Conservation (phyloP, 169 alveolate species). For the Prorocentrum cordatum region DNA sequence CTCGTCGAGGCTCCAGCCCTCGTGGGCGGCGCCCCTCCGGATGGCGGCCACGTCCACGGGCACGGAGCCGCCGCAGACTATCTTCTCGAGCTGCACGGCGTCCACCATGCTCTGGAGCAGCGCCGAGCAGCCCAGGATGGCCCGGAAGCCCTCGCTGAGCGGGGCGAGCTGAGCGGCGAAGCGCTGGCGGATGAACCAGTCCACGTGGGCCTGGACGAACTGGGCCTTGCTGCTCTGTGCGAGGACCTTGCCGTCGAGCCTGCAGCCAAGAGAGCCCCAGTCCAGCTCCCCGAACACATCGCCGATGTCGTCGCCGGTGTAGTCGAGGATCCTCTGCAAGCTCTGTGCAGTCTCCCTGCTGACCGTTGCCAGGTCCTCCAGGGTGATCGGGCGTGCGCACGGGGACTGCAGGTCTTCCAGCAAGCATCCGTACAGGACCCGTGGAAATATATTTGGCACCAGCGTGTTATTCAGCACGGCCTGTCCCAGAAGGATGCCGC, state of each 20-base stretch:
- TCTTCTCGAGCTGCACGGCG: conserved; percentile 40
- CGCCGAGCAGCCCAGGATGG: conserved; percentile 36
- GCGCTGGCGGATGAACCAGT: conserved; percentile 49
- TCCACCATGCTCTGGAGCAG: neutral
- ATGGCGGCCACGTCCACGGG: conserved; percentile 46
- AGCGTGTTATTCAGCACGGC: conserved; percentile 46
- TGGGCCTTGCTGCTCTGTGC: conserved; percentile 40
- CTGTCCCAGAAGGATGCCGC: conserved; percentile 63
- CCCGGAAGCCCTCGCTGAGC: conserved; percentile 51
- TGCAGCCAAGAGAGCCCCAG: neutral
- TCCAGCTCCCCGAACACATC: conserved; percentile 39
- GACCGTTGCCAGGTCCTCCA: conserved; percentile 4
- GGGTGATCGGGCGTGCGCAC: conserved; percentile 19
- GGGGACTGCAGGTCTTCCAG: conserved; percentile 43
- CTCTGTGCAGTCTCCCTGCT: conserved; percentile 7
- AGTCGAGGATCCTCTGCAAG: conserved; percentile 34
- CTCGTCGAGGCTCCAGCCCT: conserved; percentile 27
- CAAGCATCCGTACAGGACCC: neutral
- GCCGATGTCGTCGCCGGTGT: conserved; percentile 35
- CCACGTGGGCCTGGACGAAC: conserved; percentile 62
- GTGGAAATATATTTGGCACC: conserved; percentile 55
- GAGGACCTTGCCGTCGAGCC: neutral
- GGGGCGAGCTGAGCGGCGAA: conserved; percentile 28
- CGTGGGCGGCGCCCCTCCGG: conserved; percentile 11
- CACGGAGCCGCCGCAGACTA: conserved; percentile 34